Evolutionary conservation across 225 moss, liverwort and hornwort species (phyloP).

Genomic region (Polytrichum formosum): DNA sequence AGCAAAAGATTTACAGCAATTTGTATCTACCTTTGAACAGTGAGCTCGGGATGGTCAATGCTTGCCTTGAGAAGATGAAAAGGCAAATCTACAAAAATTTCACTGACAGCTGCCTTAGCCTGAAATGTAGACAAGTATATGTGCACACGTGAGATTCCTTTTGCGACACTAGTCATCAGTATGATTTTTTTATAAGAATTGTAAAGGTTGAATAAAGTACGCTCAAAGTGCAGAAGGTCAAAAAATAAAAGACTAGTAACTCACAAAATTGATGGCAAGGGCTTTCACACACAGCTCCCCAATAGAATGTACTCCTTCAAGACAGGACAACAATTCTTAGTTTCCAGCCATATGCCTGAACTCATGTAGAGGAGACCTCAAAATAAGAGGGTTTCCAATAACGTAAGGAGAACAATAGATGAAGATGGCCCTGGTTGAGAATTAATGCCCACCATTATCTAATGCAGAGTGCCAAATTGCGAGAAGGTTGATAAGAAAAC

Average conservation of each 20-base stretch:
- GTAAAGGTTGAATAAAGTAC: neutral
- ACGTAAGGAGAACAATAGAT: neutral
- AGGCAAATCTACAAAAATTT: conserved; percentile 49
- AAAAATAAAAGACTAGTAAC: conserved; percentile 17
- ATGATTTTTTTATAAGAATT: neutral
- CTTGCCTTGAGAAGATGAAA: conserved; percentile 43
- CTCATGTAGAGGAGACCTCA: too few species aligned
- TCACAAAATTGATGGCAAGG: conserved; percentile 77
- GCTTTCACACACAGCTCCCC: conserved; percentile 40
- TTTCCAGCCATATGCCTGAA: neutral
- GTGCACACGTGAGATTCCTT: neutral
- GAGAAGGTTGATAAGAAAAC: conserved; percentile 29
- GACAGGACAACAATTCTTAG: conserved; percentile 7
- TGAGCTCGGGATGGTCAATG: conserved; percentile 58
- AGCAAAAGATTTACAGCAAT: neutral
- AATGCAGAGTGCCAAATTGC: conserved; percentile 51
- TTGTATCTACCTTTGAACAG: conserved; percentile 48
- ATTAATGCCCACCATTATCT: conserved; percentile 41
- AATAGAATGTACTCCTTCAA: conserved; percentile 45
- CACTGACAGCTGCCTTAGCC: conserved; percentile 31
- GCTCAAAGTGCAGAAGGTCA: neutral
- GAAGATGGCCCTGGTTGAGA: neutral
- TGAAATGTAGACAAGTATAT: conserved; percentile 15
- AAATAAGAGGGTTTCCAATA: too few species aligned
- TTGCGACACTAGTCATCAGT: neutral